Evolutionary conservation across 169 alveolate species (phyloP).

Genomic region (Babesia ovata): DNA sequence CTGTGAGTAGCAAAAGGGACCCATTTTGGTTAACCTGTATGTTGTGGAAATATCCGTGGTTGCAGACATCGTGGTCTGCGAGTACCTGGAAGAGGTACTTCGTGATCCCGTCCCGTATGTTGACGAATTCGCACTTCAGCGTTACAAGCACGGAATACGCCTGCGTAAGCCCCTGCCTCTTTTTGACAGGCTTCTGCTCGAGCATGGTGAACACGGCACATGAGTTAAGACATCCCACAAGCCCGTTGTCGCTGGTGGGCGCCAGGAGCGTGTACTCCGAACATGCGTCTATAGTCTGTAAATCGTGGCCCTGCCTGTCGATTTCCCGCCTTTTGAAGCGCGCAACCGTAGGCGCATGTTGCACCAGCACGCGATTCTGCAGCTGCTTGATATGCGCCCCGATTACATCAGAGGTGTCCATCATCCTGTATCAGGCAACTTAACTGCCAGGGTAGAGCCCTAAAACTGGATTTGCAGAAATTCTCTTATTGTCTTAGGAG

Average conservation of each 20-base stretch:
- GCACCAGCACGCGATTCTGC: constrained; percentile 23
- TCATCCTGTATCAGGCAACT: neutral
- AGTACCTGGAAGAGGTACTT: constrained; percentile 43
- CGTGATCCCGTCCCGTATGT: constrained; percentile 1
- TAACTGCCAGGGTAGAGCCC: too few species aligned
- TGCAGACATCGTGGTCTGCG: constrained; percentile 36
- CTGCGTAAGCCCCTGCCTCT: constrained; percentile 17
- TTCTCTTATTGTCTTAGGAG: too few species aligned
- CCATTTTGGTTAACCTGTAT: constrained; percentile 54
- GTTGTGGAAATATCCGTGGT: constrained; percentile 47
- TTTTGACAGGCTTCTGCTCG: constrained; percentile 35
- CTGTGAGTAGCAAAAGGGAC: constrained; percentile 23
- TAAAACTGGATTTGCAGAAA: too few species aligned
- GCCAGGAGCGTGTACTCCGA: constrained; percentile 18
- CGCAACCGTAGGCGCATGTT: constrained; percentile 23
- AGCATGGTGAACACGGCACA: constrained; percentile 55
- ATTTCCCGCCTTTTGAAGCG: constrained; percentile 1
- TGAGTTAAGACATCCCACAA: constrained; percentile 28
- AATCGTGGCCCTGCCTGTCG: neutral
- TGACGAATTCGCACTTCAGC: constrained; percentile 48
- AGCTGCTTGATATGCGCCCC: constrained; percentile 17
- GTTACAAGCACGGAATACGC: constrained; percentile 19
- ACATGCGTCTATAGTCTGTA: constrained; percentile 1
- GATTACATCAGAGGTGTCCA: neutral
- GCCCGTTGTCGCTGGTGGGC: neutral